Evolutionary conservation across 345 rosid genomes (phyloP).

Genomic region (Eucalyptus fibrosa): DNA sequence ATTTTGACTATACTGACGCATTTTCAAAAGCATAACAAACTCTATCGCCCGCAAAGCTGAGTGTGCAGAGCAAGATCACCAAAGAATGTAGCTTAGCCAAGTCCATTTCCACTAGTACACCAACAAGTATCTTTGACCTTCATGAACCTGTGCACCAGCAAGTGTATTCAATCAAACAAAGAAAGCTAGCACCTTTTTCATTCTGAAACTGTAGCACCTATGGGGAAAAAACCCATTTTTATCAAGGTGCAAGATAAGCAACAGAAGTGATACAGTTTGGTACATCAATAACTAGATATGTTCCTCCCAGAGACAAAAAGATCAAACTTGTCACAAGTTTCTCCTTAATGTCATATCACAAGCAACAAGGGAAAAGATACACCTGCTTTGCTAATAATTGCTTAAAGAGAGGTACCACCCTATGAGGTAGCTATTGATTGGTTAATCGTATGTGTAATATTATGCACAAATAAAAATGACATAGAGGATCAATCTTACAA

Average conservation of each 20-base stretch:
- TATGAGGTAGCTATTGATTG: not conserved
- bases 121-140: not conserved
- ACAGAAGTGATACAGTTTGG: not conserved
- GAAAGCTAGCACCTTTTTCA: not conserved
- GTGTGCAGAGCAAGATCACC: not conserved
- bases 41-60: conserved; percentile 1
- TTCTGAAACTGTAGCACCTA: not conserved
- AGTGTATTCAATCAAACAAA: not conserved
- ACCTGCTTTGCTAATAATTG: not conserved
- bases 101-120: not conserved
- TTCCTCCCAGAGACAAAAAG: not conserved
- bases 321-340: not conserved
- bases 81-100: not conserved
- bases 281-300: not conserved
- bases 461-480: not conserved
- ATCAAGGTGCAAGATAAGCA: not conserved
- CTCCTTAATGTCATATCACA: not conserved
- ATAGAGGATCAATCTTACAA: not conserved
- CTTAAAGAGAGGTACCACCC: not conserved
- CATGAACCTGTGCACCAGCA: not conserved
- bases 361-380: not conserved
- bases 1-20: not conserved
- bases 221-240: not conserved
- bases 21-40: conserved; percentile 12
- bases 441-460: not conserved